Percentiles rank a stretch among this genome's conserved stretches.
phyloP scores from a whole-genome alignment of 495 filamentous ascomycete genomes.

The Penicillium canariense region DNA sequence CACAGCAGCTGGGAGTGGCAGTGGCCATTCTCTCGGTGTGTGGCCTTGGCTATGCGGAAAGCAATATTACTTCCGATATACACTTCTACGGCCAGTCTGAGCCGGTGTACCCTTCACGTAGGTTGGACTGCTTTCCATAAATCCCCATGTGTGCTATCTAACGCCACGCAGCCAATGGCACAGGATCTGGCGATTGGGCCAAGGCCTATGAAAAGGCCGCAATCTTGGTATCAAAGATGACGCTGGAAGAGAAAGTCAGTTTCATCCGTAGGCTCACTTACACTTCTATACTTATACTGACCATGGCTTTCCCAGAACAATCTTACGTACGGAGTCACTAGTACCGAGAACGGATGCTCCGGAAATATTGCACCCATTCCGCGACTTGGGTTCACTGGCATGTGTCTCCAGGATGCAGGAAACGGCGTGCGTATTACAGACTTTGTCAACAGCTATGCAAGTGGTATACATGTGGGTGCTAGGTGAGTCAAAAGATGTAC shows the following conservation, averaged over 20 bases:
- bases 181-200: constrained; percentile 41
- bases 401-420: constrained; percentile 63
- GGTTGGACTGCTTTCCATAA: not conserved
- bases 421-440: constrained; percentile 60
- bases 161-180: constrained; percentile 13
- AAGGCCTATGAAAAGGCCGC: constrained; percentile 49
- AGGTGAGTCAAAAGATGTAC: constrained; percentile 9
- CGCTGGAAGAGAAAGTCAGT: constrained; percentile 55
- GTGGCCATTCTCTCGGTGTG: constrained; percentile 17
- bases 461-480: constrained; percentile 56
- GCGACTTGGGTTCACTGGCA: constrained; percentile 56
- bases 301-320: constrained; percentile 29
- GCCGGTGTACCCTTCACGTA: constrained; percentile 54
- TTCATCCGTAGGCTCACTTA: not conserved
- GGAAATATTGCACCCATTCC: constrained; percentile 51
- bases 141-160: not conserved
- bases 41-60: constrained; percentile 15
- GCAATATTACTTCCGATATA: constrained; percentile 23
- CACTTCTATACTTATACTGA: not conserved
- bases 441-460: constrained; percentile 57
- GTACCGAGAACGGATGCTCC: constrained; percentile 45
- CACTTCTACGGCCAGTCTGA: constrained; percentile 57
- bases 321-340: constrained; percentile 41
- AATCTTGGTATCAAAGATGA: constrained; percentile 53
- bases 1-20: constrained; percentile 12